Evolutionary conservation across 2,329 filamentous ascomycete genomes (phyloP), one percentile per base, ranked within the genome.

Genomic region (Diaporthe capsici): DNA sequence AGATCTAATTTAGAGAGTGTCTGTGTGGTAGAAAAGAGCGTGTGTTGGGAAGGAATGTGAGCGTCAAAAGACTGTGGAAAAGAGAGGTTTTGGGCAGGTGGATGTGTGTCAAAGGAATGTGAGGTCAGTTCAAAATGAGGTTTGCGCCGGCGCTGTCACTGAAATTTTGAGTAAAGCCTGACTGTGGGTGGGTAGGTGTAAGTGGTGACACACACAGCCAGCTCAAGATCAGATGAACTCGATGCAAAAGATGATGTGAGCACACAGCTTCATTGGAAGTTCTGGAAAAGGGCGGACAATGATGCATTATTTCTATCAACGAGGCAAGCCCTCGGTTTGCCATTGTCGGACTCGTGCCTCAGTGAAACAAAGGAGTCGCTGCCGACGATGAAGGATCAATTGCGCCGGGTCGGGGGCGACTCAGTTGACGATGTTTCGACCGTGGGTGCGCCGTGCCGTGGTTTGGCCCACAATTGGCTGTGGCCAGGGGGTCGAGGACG

Each of bases 341-440:
- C 22, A 42, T 55, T 42, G 31, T 70, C 34, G 65, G 13, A 55
- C 37, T 42, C 15, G n/a, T 42, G 49, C 13, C 8, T 53, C 47
- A 70, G 20, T 55, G 65, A 70, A 55, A 70, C 65, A 70, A 55
- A 55, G 47, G 65, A 42, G 22, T 42, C 17, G 34, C 49, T 55
- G 34, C n/a, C 15, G 44, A 10, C 10, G 49, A 8, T 31, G 47
- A 42, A 70, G 65, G 65, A 70, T 70, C 12, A 55, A 2, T 51
- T 9, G 65, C n/a, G 17, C 65, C 13, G 15, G 65, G 47, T 31
- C 31, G 47, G 28, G 47, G 49, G 49, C 65, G 37, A 31, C 49
- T 55, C 49, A 42, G 3, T 70, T 39, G 49, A 70, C 34, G 65
- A 70, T 70, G 65, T 70, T 70, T 70, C 49, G 65, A 70, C 65